Base-by-base conservation (phyloP, 2,329 filamentous ascomycete genomes). In the Nannizziopsis barbatae region DNA sequence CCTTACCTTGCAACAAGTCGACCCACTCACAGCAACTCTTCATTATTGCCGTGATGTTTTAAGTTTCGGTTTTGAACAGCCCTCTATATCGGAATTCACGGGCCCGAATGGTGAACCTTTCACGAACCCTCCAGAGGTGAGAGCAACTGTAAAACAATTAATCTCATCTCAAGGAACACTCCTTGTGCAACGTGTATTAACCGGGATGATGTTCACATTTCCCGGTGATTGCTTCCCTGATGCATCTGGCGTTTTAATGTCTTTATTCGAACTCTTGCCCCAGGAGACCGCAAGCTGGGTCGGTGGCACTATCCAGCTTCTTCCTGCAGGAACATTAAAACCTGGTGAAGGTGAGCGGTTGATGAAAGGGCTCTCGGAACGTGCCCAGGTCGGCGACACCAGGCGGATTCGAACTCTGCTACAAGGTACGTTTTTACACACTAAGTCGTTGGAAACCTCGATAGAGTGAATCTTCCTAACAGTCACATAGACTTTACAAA, bases 121-220 rank as follows among this genome's bases (percentile, higher is more conserved):
- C 75, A 20, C 74, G 73, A 80, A 83, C 44, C 77, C 83, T 0
- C 72, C 78, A 2, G 81, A 89, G 56, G 76, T 95, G 18, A 83
- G 80, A 56, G 73, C 74, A 31, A 76, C 82, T 6, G 83, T 96
- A 50, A 85, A 83, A 64, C 75, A 78, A 52, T 75, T 95, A 45
- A 70, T 94, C 18, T 55, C 75, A 1, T 70, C 74, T 1, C 80
- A 88, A 54, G 88, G 92, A 33, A 82, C 87, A 59, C 71, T 80
- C 49, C 73, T 98, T 22, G 82, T 92, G 6, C 90, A 95, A 67
- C 84, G 89, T 54, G 82, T 94, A 50, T 75, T 98, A 71, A 92
- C 89, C 1, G 92, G 92, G 52, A 94, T 98, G 89, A 96, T 98
- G 90, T 95, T 95, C 64, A 93, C 84, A 0, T 98, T 98, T 69